Evolutionary conservation across 2,329 filamentous ascomycete genomes (phyloP), one percentile per base, ranked within the genome.

Genomic region (Fusarium sambucinum): DNA sequence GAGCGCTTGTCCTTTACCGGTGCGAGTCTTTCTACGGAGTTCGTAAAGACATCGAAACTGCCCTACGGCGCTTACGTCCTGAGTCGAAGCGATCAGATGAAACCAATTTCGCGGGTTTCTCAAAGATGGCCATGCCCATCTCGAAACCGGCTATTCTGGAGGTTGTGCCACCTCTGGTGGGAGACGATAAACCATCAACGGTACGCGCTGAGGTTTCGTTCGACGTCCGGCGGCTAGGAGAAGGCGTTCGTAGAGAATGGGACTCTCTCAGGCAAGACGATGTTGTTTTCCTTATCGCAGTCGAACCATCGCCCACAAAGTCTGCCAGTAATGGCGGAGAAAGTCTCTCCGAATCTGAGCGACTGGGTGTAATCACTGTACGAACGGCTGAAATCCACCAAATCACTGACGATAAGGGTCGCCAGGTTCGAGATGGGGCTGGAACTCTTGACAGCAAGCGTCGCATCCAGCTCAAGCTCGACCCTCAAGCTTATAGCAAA

Each of bases 11-110:
- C 16, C 83, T 99, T 11, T 96, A 97, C 77, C 89, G 95, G 40
- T 92, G 90, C 60, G 96, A 99, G 78, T 88, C 95, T 0, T 97
- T 98, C 77, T 98, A 96, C 77, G 92, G 93, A 63, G 95, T 99
- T 62, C 89, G 94, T 45, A 95, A 94, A 74, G 93, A 99, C 76
- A 89, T 99, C 59, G 93, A 97, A 76, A 88, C 92, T 47, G 89
- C 91, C 9, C 77, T 98, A 51, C 92, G 92, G 74, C 89, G 93
- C 45, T 81, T 99, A 62, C 89, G 91, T 69, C 94, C 95, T 3
- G 88, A 90, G 68, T 76, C 82, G 23, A 85, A 84, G 60, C 86
- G 86, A 40, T 83, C 87, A 37, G 91, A 90, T n/a, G 87, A 89
- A 66, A 90, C 87, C 1, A 84, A 82, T 7, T 98, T 98, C 75